phyloP scores from a whole-genome alignment of 2,329 filamentous ascomycete genomes.

The Epichloe scottii region DNA sequence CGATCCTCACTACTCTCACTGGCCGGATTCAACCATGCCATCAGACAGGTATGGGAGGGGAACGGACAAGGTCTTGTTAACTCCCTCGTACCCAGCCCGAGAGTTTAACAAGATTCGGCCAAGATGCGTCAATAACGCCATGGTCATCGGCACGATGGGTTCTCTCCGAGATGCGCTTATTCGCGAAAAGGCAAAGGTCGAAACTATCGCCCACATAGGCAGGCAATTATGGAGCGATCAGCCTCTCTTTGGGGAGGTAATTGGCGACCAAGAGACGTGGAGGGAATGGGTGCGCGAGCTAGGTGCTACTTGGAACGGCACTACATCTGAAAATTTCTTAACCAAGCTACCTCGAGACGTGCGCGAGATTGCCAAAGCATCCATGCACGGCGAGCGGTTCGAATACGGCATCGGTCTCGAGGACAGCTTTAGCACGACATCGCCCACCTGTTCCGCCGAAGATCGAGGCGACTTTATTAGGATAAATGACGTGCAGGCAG shows the following conservation, averaged over 20 bases:
- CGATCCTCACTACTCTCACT: conserved; percentile 22
- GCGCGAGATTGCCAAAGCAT: conserved; percentile 14
- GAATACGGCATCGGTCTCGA: conserved; percentile 28
- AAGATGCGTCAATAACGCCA: conserved; percentile 23
- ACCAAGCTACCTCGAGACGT: conserved; percentile 10
- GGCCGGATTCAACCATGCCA: conserved; percentile 23
- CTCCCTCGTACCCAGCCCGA: conserved; percentile 18
- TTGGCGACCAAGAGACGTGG: conserved; percentile 26
- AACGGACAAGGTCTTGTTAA: conserved; percentile 18
- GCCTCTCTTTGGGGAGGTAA: conserved; percentile 24
- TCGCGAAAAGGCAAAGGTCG: conserved; percentile 14
- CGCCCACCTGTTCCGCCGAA: conserved; percentile 16
- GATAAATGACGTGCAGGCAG: conserved; percentile 13
- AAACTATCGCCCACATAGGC: conserved; percentile 16
- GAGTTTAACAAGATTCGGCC: conserved; percentile 21
- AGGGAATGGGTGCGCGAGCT: conserved; percentile 20
- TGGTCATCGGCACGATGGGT: conserved; percentile 22
- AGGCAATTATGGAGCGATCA: conserved; percentile 25
- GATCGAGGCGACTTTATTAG: conserved; percentile 23
- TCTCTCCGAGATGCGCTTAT: conserved; percentile 13
- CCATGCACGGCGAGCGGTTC: conserved; percentile 18
- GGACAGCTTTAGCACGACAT: conserved; percentile 25
- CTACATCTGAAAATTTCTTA: conserved; percentile 6
- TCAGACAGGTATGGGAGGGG: conserved; percentile 20
- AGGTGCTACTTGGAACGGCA: conserved; percentile 21